These are phyloP conservation scores for Golubevia sp. DNA, from an alignment of 1,284 basidiomycete species.

Conservation along the genomic window DNA sequence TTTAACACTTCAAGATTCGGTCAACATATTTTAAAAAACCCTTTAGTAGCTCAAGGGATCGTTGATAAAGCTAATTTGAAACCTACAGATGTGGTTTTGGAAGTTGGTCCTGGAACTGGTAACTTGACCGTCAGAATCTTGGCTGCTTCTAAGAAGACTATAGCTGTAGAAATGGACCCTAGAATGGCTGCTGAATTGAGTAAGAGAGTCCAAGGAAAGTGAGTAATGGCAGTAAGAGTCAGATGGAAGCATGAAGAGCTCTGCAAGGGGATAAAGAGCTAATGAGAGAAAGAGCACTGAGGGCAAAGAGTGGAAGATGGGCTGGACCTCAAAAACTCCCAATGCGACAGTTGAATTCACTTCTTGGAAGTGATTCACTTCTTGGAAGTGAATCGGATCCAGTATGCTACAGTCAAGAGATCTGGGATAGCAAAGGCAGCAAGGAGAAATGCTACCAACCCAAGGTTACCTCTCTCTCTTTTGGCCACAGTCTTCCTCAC, in stretches of 20 bases:
- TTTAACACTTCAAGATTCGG: conserved; percentile 87
- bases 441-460: too few species aligned
- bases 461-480: too few species aligned
- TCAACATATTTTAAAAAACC: conserved; percentile 96
- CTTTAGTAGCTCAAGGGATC: conserved; percentile 76
- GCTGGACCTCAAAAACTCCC: too few species aligned
- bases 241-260: too few species aligned
- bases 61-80: conserved; percentile 80
- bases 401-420: too few species aligned
- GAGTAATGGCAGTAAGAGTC: conserved; percentile 66
- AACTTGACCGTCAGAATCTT: conserved; percentile 94
- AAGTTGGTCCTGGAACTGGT: conserved; percentile 97
- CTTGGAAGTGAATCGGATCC: too few species aligned
- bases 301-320: too few species aligned
- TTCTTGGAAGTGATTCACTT: too few species aligned
- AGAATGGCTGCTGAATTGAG: conserved; percentile 97
- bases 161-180: conserved; percentile 97
- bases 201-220: conserved; percentile 98
- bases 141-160: conserved; percentile 88
- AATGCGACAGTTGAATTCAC: too few species aligned
- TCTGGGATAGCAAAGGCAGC: too few species aligned
- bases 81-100: conserved; percentile 92
- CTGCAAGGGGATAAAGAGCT: too few species aligned
- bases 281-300: too few species aligned
- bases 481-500: not conserved